Conservation (phyloP, 2,329 filamentous ascomycete genomes). For the Fusarium nanum region DNA sequence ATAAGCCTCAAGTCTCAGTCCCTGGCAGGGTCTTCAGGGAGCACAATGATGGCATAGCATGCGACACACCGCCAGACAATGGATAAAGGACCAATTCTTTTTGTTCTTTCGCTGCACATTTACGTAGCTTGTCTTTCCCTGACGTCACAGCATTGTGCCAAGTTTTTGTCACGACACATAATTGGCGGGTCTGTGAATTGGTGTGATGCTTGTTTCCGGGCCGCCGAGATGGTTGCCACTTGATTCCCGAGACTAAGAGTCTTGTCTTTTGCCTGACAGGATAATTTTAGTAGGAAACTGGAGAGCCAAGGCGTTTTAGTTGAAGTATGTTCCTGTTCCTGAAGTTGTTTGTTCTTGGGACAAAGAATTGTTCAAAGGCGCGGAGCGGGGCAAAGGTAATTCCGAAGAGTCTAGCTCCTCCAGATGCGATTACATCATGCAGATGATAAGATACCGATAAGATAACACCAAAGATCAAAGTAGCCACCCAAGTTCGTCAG, state of each 20-base stretch:
- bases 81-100: background rate
- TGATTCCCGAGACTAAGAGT: constrained; percentile 9
- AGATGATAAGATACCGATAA: background rate
- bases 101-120: background rate
- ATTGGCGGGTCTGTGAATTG: constrained; percentile 6
- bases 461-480: background rate
- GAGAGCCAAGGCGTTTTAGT: background rate
- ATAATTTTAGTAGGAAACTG: constrained; percentile 15
- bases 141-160: constrained; percentile 12
- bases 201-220: constrained; percentile 21
- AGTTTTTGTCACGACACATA: constrained; percentile 3
- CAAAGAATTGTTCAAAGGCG: too few relatives aligned
- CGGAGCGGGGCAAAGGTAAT: background rate
- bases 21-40: background rate
- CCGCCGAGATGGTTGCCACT: background rate
- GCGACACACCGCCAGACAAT: constrained; percentile 16
- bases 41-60: constrained; percentile 31
- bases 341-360: too few relatives aligned
- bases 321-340: background rate
- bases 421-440: background rate
- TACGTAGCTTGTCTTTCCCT: constrained; percentile 14
- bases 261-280: constrained; percentile 16
- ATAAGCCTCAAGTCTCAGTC: constrained; percentile 11
- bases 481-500: background rate
- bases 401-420: background rate